Evolutionary conservation across 305 asterid genomes (phyloP).

Genomic region (Fraxinus paxiana): DNA sequence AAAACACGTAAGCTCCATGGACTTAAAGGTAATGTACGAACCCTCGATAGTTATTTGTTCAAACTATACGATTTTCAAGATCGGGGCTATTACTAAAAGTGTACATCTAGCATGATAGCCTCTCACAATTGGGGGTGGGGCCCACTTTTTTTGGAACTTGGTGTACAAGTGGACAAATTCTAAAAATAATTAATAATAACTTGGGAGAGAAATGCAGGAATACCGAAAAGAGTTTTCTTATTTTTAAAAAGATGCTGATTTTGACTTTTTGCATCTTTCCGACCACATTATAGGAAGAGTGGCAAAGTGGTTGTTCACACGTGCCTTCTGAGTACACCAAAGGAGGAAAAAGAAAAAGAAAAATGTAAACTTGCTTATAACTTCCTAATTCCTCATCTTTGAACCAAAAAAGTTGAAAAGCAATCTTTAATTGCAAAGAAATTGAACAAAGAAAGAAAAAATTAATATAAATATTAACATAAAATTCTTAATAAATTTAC

Average conservation of each 20-base stretch:
- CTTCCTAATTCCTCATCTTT: not conserved
- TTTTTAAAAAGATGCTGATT: not conserved
- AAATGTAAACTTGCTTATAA: not conserved
- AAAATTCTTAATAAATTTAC: not conserved
- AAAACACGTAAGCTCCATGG: not conserved
- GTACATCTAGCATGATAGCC: too few species aligned
- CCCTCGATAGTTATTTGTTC: too few species aligned
- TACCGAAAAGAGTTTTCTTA: not conserved
- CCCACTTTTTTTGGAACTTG: too few species aligned
- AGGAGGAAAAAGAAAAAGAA: not conserved
- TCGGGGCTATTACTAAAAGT: too few species aligned
- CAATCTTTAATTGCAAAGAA: not conserved
- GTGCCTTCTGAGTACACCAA: not conserved
- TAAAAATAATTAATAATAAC: too few species aligned
- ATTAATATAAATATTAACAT: too few species aligned
- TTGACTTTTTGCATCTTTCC: not conserved
- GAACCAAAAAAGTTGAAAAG: not conserved
- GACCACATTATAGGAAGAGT: not conserved
- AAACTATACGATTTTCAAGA: too few species aligned
- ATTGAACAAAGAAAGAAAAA: not conserved
- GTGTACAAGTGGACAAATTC: too few species aligned
- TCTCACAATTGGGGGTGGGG: too few species aligned
- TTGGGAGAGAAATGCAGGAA: not conserved
- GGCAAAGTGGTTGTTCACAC: not conserved
- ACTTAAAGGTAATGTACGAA: not conserved